A percentile compares a stretch with the other conserved stretches of the same genome.
phyloP scores from a whole-genome alignment of 2,329 filamentous ascomycete genomes.

The Fusarium scirpi region DNA sequence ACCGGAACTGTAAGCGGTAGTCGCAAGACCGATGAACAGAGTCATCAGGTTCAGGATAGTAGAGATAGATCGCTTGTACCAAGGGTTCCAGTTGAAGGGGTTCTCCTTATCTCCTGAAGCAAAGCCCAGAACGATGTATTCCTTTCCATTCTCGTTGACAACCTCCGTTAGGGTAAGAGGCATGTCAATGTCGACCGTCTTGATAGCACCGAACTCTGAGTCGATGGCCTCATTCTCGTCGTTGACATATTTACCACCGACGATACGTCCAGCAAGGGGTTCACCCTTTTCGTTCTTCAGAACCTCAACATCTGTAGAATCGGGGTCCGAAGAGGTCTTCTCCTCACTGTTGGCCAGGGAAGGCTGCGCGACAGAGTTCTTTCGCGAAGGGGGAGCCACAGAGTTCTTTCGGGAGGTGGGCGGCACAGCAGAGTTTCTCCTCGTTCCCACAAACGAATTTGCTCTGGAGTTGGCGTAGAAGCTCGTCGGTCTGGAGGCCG shows the following conservation, averaged over 20 bases:
- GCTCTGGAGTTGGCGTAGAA: conserved; percentile 39
- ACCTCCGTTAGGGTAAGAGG: conserved; percentile 37
- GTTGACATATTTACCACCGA: conserved; percentile 40
- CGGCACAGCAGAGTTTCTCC: conserved; percentile 14
- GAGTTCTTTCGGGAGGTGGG: conserved; percentile 24
- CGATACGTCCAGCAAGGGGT: conserved; percentile 31
- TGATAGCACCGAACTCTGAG: conserved; percentile 35
- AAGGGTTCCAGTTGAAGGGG: conserved; percentile 42
- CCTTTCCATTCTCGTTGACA: conserved; percentile 35
- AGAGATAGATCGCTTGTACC: conserved; percentile 41
- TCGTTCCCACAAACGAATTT: conserved; percentile 35
- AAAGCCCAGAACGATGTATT: conserved; percentile 40
- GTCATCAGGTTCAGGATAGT: conserved; percentile 43
- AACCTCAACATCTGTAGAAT: conserved; percentile 30
- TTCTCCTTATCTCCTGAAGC: conserved; percentile 41
- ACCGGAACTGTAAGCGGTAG: conserved; percentile 39
- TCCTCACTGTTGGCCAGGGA: conserved; percentile 17
- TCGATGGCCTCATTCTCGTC: conserved; percentile 29
- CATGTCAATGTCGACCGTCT: conserved; percentile 38
- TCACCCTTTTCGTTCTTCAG: conserved; percentile 34
- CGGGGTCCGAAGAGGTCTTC: conserved; percentile 30
- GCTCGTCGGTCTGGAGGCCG: conserved; percentile 37
- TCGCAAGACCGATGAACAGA: conserved; percentile 40
- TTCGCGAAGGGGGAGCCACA: conserved; percentile 22
- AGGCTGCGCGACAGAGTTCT: conserved; percentile 12